Base-by-base conservation (phyloP, 2,329 filamentous ascomycete species). In the Colletotrichum tanaceti region DNA sequence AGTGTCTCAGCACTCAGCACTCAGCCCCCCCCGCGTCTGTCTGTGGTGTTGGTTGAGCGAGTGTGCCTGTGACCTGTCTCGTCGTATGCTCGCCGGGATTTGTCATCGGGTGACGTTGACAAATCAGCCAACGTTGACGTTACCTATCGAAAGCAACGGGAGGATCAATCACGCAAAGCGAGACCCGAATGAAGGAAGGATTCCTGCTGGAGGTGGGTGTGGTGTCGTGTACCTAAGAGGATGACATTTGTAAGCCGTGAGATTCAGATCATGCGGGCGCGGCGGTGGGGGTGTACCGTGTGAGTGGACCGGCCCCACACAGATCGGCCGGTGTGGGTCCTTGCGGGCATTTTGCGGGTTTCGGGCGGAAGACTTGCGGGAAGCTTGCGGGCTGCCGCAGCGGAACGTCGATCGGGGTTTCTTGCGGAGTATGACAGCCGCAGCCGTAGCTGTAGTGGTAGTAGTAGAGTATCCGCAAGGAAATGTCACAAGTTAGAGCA, bases 311-410 rank as follows among this genome's bases (percentile, higher is more conserved):
- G 47, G 47, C 38, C n/a, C 38, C 50, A 14, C 57, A 35, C 28
- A 28, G 28, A 28, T 7, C 28, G 32, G 20, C 44, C 57, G 49
- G 52, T 72, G 58, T 47, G 60, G 63, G 32, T 35, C 22, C 14
- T 35, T 5, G 28, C 28, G 28, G 35, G 55, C 7, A 3, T 44
- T 68, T 54, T 55, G 67, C 72, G 72, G 71, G 71, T 69, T 55
- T 66, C 66, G 60, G 57, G 71, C 70, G 63, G 71, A 57, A 58
- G 39, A 24, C 22, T 41, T 64, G 65, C 65, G 63, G 71, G 52
- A 54, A 28, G 10, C 5, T 47, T 61, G 63, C 63, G 63, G 65
- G 22, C 32, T 39, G 28, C 28, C 28, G 28, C 28, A 20, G 59
- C 60, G 59, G 50, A 10, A 38, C 38, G 11, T 60, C 54, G 13